phyloP scores from a whole-genome alignment of 192 early-diverging fungal genomes.

The Podila epigama region DNA sequence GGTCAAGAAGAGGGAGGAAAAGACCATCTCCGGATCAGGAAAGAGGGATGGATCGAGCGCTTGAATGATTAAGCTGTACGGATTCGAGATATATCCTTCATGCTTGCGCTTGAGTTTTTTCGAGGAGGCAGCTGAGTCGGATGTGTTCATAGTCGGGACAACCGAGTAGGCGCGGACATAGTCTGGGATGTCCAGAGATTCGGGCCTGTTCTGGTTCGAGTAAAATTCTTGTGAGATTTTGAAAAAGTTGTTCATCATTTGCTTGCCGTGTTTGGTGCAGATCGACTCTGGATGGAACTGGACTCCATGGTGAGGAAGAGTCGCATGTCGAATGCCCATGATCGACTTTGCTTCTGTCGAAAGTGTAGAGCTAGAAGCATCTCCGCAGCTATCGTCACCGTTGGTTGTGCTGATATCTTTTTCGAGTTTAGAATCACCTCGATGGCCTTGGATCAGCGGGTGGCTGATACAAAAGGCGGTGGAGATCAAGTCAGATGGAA shows the following conservation, averaged over 20 bases:
- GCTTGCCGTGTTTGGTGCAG: constrained; percentile 78
- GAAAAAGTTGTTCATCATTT: constrained; percentile 79
- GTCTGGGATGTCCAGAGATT: constrained; percentile 15
- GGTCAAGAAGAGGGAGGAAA: constrained; percentile 46
- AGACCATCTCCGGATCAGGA: constrained; percentile 46
- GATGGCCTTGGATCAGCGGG: constrained; percentile 25
- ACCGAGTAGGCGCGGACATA: constrained; percentile 28
- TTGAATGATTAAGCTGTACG: constrained; percentile 33
- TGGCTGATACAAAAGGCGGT: constrained; percentile 67
- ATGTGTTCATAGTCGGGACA: constrained; percentile 5
- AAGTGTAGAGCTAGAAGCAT: too few relatives aligned
- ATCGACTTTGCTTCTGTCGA: constrained; percentile 53
- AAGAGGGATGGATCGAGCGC: constrained; percentile 33
- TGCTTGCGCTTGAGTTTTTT: too few relatives aligned
- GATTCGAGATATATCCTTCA: constrained; percentile 5
- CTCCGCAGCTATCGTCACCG: too few relatives aligned
- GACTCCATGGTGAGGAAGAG: constrained; percentile 81
- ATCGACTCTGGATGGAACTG: constrained; percentile 98
- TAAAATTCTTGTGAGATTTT: constrained; percentile 55
- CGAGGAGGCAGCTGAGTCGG: too few relatives aligned
- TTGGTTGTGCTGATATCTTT: constrained; percentile 1
- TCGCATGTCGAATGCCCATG: constrained; percentile 82
- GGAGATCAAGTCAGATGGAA: constrained; percentile 64
- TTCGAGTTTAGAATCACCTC: constrained; percentile 15
- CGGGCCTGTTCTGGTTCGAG: not conserved